Evolutionary conservation across 2,329 filamentous ascomycete genomes (phyloP).

Genomic region (Fonsecaea multimorphosa): DNA sequence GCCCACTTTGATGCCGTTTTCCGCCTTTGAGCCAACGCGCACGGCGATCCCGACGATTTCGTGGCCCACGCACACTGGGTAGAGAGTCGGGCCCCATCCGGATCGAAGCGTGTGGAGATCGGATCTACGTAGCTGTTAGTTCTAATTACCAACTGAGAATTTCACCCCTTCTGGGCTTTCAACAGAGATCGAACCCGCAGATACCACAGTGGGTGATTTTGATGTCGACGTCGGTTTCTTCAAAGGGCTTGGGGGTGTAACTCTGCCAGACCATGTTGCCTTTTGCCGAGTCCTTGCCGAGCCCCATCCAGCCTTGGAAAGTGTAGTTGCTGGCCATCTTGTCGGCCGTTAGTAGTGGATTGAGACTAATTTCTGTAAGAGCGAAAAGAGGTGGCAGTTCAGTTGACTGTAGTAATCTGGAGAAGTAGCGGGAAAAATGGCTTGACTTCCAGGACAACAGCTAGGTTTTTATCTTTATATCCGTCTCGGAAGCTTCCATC

Average conservation of each 20-base stretch:
- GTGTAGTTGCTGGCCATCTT: constrained; percentile 51
- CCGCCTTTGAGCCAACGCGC: constrained; percentile 57
- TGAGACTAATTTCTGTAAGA: not conserved
- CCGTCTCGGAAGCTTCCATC: not conserved
- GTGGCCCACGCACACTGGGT: constrained; percentile 65
- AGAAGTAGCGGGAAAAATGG: not conserved
- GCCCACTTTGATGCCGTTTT: constrained; percentile 65
- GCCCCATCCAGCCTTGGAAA: constrained; percentile 65
- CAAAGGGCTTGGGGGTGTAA: constrained; percentile 52
- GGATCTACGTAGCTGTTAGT: too few species aligned
- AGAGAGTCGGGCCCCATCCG: constrained; percentile 44
- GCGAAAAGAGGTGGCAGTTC: not conserved
- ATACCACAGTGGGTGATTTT: constrained; percentile 70
- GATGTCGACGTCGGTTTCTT: constrained; percentile 71
- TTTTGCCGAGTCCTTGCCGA: constrained; percentile 55
- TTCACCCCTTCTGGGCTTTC: too few species aligned
- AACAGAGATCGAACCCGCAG: constrained; percentile 67
- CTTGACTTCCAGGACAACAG: not conserved
- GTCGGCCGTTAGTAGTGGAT: not conserved
- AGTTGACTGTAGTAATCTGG: not conserved
- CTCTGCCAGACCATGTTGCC: constrained; percentile 51
- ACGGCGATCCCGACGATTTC: constrained; percentile 68
- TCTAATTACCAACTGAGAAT: too few species aligned
- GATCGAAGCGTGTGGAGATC: constrained; percentile 52
- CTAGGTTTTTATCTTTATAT: not conserved